A percentile compares a stretch with the other conserved stretches of the same genome.
These are phyloP conservation scores for Lophiotrema nucula DNA, from an alignment of 495 filamentous ascomycete genomes.

Conservation along the genomic window DNA sequence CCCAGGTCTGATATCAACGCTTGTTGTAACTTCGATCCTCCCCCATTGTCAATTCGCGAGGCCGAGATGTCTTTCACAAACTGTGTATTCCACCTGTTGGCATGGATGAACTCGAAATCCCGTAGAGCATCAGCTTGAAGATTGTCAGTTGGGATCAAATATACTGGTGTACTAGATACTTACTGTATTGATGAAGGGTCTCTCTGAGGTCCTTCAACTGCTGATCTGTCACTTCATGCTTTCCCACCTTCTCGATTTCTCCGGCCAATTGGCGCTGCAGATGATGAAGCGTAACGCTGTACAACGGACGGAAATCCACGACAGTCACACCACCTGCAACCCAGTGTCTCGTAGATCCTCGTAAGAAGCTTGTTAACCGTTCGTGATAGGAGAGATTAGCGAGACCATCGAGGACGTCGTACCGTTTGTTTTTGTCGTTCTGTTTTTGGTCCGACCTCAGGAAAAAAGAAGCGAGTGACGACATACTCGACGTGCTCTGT, in stretches of 20 bases:
- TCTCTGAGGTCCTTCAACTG: background rate
- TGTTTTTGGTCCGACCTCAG: background rate
- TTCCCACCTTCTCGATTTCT: background rate
- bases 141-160: background rate
- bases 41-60: background rate
- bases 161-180: background rate
- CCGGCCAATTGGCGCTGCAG: background rate
- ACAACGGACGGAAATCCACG: background rate
- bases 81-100: background rate
- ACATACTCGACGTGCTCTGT: background rate
- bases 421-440: background rate
- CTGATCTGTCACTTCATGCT: background rate
- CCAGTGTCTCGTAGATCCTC: background rate
- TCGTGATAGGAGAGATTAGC: background rate
- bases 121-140: background rate
- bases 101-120: background rate
- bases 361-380: background rate
- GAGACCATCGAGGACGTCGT: background rate
- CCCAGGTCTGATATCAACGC: background rate
- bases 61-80: background rate
- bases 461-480: background rate
- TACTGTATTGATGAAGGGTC: background rate
- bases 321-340: background rate
- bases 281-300: background rate
- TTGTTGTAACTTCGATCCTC: background rate